phyloP scores from a whole-genome alignment of 1,284 basidiomycete species.

The Mycosarcoma maydis region DNA sequence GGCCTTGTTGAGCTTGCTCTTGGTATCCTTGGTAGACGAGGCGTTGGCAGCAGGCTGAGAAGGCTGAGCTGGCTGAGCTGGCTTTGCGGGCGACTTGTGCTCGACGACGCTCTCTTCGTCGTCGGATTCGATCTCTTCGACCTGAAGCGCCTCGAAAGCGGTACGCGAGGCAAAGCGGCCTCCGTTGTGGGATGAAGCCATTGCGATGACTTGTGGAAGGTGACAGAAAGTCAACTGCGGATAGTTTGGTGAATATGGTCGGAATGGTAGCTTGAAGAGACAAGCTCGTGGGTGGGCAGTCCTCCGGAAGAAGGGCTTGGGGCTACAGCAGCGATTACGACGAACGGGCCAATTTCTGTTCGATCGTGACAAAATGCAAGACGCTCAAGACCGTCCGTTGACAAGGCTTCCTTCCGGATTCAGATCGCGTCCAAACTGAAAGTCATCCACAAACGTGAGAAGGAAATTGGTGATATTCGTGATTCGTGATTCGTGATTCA shows the following conservation, averaged over 20 bases:
- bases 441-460: too few relatives aligned
- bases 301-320: neutral
- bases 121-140: conserved; percentile 50
- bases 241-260: too few relatives aligned
- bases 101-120: conserved; percentile 30
- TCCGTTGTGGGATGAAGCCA: conserved; percentile 33
- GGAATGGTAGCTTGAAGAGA: too few relatives aligned
- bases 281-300: too few relatives aligned
- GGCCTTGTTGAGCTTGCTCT: conserved; percentile 30
- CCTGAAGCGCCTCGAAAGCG: conserved; percentile 49
- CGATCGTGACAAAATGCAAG: too few relatives aligned
- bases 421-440: too few relatives aligned
- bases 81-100: conserved; percentile 10
- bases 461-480: too few relatives aligned
- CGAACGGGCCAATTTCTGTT: conserved; percentile 1
- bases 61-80: conserved; percentile 7
- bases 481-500: too few relatives aligned
- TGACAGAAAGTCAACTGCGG: neutral
- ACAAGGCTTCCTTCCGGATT: neutral
- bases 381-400: too few relatives aligned
- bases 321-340: neutral
- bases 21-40: conserved; percentile 15
- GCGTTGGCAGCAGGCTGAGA: conserved; percentile 6
- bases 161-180: conserved; percentile 47
- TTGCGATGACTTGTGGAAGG: neutral